phyloP scores from a whole-genome alignment of 441 rosid species.

The Flueggea neowawraea region DNA sequence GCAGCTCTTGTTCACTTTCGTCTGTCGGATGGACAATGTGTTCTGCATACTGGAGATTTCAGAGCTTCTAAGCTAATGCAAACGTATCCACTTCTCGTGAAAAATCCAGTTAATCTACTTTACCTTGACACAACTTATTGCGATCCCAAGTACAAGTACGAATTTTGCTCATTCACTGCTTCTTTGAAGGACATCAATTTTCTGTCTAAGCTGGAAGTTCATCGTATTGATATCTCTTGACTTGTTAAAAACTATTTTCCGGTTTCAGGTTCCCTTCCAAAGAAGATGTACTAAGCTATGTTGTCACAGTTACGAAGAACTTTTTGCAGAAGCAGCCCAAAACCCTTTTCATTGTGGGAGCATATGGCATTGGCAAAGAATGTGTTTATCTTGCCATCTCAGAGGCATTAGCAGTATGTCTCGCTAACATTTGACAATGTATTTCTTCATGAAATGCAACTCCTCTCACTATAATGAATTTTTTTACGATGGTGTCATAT shows the following conservation, averaged over 20 bases:
- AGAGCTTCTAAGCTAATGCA: slow-evolving; percentile 73
- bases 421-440: not conserved
- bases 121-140: slow-evolving; percentile 86
- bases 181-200: not conserved
- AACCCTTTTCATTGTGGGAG: slow-evolving; percentile 74
- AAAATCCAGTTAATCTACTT: slow-evolving; percentile 49
- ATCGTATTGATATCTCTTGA: slow-evolving; percentile 1
- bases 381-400: slow-evolving; percentile 78
- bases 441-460: not conserved
- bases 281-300: slow-evolving; percentile 65
- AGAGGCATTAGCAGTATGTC: slow-evolving; percentile 64
- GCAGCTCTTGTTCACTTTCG: slow-evolving; percentile 67
- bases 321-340: slow-evolving; percentile 58
- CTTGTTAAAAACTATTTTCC: not conserved
- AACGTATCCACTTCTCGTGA: slow-evolving; percentile 46
- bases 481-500: not conserved
- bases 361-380: slow-evolving; percentile 86
- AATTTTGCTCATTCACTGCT: slow-evolving; percentile 1
- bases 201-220: not conserved
- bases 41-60: slow-evolving; percentile 87
- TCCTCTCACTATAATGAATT: not conserved
- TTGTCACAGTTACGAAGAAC: slow-evolving; percentile 50
- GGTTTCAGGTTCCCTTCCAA: slow-evolving; percentile 68
- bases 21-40: slow-evolving; percentile 52
- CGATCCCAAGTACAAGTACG: slow-evolving; percentile 76